Evolutionary conservation across 768 basidiomycete species (phyloP), one percentile per base, ranked within the genome.

Genomic region (Panus rudis): DNA sequence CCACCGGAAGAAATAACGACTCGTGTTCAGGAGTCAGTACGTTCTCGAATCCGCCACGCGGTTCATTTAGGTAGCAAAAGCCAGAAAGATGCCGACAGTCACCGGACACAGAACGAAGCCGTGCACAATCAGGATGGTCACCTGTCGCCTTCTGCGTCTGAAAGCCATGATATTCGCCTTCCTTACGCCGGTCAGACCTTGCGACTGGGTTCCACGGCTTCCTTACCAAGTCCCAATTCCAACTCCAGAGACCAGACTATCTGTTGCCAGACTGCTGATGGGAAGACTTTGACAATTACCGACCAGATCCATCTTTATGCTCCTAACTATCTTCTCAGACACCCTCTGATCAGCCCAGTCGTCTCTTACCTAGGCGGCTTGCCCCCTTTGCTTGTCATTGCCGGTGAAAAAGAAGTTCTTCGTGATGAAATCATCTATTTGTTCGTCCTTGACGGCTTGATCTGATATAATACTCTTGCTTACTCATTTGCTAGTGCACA

Each of bases 341-440:
- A 93, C 57, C 92, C 92, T 2, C 72, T 92, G 37, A 77, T 98
- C 30, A 92, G 88, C 50, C 84, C 92, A 0, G 79, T 74, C 6
- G 59, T 86, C 49, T 77, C 78, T 0, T 92, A 91, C 62, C 72
- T 99, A 10, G 96, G 94, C 4, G 93, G 93, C 2, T 63, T 99
- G 0, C 90, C 90, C 2, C 96, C 96, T 11, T 56, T 98, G 35
- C 63, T 91, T 20, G 64, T 99, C 51, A 79, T 92, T 50, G 85
- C 81, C 1, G 81, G 94, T 30, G 87, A 96, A 43, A 86, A 84
- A 53, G 94, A 98, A 64, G 90, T 94, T 0, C 63, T 97, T 32
- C 71, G 92, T 42, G 94, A 98, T 57, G 94, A 97, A 62, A 80
- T 90, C 25, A 78, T 97, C 23, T 97, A 90, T 57, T 66, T 75